phyloP scores from a whole-genome alignment of 2,329 filamentous ascomycete genomes.

The Fusarium neocosmosporiellum region DNA sequence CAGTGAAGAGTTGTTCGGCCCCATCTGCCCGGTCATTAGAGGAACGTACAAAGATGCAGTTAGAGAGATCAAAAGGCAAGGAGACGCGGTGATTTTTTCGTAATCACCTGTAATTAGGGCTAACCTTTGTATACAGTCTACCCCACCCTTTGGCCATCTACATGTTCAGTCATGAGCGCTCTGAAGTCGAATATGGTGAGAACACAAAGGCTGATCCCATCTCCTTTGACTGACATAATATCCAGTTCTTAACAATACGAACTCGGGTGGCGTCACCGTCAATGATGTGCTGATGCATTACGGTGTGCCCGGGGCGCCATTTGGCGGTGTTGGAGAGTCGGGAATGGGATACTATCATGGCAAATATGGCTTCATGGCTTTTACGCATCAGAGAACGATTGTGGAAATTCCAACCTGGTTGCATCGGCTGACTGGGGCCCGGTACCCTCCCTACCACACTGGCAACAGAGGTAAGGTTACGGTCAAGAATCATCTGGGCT shows the following conservation, averaged over 20 bases:
- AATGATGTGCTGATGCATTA: constrained; percentile 57
- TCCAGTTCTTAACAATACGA: not conserved
- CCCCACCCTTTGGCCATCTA: not conserved
- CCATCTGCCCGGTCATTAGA: constrained; percentile 18
- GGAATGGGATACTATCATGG: constrained; percentile 59
- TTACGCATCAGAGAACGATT: constrained; percentile 46
- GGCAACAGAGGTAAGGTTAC: not conserved
- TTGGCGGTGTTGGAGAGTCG: constrained; percentile 59
- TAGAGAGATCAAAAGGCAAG: not conserved
- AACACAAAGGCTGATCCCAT: not conserved
- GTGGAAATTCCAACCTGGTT: constrained; percentile 43
- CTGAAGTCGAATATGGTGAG: not conserved
- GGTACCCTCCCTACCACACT: not conserved
- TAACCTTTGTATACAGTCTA: not conserved
- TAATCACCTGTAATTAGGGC: not conserved
- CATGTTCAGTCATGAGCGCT: not conserved
- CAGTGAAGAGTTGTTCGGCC: constrained; percentile 53
- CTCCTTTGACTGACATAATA: not conserved
- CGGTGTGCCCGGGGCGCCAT: constrained; percentile 52
- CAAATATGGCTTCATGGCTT: constrained; percentile 52
- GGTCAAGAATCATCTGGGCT: not conserved
- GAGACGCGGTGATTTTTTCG: not conserved
- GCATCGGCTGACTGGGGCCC: constrained; percentile 12
- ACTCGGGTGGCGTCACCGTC: constrained; percentile 56
- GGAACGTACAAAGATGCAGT: constrained; percentile 7